These are phyloP conservation scores for Dipteronia sinensis DNA, from an alignment of 345 rosid species.

Conservation along the genomic window DNA sequence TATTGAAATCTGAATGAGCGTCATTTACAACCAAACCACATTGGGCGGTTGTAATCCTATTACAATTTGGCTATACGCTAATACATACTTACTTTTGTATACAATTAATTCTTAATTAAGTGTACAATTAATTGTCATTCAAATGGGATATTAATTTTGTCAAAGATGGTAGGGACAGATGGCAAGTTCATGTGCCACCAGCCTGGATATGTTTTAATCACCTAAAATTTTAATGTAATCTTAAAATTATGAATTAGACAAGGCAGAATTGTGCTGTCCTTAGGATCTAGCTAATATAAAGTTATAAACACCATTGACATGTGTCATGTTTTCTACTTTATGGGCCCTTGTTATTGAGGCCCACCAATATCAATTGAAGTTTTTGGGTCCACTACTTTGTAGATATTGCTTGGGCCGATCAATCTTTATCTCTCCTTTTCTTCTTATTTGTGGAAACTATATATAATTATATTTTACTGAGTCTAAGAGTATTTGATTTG, in stretches of 20 bases:
- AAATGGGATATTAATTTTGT: not conserved
- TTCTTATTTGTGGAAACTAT: too few relatives aligned
- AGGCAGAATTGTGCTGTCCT: not conserved
- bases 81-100: too few relatives aligned
- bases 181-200: conserved; percentile 18
- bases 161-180: conserved; percentile 6
- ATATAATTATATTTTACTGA: too few relatives aligned
- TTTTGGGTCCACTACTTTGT: not conserved
- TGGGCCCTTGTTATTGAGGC: not conserved
- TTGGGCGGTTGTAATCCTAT: too few relatives aligned
- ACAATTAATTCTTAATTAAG: not conserved
- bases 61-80: too few relatives aligned
- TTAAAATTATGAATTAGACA: not conserved
- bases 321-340: not conserved
- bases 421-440: not conserved
- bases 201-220: not conserved
- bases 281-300: too few relatives aligned
- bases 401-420: not conserved
- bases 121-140: not conserved
- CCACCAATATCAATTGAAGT: not conserved
- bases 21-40: too few relatives aligned
- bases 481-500: too few relatives aligned
- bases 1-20: too few relatives aligned
- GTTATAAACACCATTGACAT: not conserved
- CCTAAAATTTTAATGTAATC: not conserved